phyloP scores from a whole-genome alignment of 2,329 filamentous ascomycete genomes.

The Xylaria digitata region DNA sequence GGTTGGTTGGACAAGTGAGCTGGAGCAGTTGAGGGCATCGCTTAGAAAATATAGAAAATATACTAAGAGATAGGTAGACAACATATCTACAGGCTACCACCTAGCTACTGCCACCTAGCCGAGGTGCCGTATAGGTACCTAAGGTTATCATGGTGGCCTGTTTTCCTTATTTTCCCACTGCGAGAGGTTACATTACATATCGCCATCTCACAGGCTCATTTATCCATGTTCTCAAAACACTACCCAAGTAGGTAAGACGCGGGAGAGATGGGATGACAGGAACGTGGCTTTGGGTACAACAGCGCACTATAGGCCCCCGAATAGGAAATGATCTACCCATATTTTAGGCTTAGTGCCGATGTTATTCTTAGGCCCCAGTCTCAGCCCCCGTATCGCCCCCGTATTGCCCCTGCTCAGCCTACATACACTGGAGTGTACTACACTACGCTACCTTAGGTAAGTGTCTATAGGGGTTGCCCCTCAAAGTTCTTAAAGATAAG shows the following conservation, averaged over 20 bases:
- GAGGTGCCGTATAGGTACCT: too few species aligned
- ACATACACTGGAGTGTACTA: too few species aligned
- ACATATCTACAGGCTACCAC: background rate
- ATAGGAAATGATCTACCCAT: constrained; percentile 1
- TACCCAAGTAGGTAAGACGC: too few species aligned
- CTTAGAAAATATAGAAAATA: too few species aligned
- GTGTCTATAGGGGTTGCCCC: too few species aligned
- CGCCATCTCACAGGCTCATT: background rate
- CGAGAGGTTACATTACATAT: background rate
- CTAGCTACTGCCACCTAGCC: too few species aligned
- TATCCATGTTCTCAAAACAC: background rate
- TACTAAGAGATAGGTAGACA: background rate
- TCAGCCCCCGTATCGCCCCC: too few species aligned
- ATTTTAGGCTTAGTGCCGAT: background rate
- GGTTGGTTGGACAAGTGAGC: background rate
- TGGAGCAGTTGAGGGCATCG: background rate
- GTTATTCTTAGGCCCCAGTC: background rate
- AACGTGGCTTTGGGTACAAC: background rate
- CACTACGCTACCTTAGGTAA: too few species aligned
- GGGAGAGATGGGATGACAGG: background rate
- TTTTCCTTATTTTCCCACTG: background rate
- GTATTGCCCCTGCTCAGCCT: too few species aligned
- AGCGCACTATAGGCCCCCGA: background rate
- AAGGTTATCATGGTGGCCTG: too few species aligned
- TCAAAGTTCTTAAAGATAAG: too few species aligned